Percentiles rank a stretch among this genome's conserved stretches.
Conservation (phyloP, 2,329 filamentous ascomycete genomes). For the Paecilomyces fulvus region DNA sequence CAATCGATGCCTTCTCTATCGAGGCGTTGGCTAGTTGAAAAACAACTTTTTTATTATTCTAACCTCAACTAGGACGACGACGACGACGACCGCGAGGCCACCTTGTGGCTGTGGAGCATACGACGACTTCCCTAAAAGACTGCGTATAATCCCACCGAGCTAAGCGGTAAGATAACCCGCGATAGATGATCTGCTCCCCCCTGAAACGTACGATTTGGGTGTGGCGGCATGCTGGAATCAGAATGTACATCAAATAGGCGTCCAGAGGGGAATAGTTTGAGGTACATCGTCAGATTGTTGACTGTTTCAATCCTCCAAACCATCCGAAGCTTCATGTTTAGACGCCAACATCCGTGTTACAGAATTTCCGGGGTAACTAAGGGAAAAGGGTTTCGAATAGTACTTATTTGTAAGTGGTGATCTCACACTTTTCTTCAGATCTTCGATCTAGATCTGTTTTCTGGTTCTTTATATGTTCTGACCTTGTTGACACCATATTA, state of each 20-base stretch:
- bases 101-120: not conserved
- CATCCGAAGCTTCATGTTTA: not conserved
- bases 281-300: not conserved
- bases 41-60: not conserved
- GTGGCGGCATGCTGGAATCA: not conserved
- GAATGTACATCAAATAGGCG: not conserved
- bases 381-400: not conserved
- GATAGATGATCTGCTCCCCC: not conserved
- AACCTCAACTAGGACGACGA: not conserved
- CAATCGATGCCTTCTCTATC: not conserved
- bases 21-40: not conserved
- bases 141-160: not conserved
- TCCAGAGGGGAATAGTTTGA: not conserved
- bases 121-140: not conserved
- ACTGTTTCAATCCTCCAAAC: not conserved
- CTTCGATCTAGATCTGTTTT: not conserved
- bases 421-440: not conserved
- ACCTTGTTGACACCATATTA: not conserved
- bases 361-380: not conserved
- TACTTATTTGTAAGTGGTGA: not conserved
- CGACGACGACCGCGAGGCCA: not conserved
- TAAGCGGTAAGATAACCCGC: not conserved
- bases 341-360: not conserved
- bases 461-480: not conserved
- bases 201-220: not conserved